Conservation (phyloP, 176 grass and related monocot genomes). For the Pharus latifolius region DNA sequence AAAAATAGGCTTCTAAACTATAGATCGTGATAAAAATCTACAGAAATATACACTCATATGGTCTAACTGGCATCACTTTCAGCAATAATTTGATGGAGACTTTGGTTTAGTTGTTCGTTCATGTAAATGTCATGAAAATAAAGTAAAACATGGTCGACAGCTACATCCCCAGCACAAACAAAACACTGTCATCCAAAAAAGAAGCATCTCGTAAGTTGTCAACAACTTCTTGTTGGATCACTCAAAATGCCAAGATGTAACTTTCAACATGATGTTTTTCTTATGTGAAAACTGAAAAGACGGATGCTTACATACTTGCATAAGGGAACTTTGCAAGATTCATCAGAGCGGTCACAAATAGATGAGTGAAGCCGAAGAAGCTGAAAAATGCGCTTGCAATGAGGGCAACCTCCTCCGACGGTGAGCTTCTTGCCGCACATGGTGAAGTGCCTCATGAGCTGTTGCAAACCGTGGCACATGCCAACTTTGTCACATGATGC, state of each 20-base stretch:
- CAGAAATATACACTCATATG: neutral
- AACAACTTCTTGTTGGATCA: neutral
- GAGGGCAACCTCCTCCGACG: constrained; percentile 27
- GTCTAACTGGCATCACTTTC: neutral
- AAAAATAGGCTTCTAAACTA: neutral
- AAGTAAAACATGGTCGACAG: neutral
- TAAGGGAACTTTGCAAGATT: constrained; percentile 42
- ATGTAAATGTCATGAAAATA: neutral
- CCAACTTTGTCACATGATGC: neutral
- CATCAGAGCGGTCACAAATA: constrained; percentile 21
- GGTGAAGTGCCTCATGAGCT: constrained; percentile 43
- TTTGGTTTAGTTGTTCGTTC: neutral
- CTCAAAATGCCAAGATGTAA: neutral
- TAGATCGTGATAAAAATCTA: neutral
- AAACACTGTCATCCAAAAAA: neutral
- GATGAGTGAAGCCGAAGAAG: constrained; percentile 71
- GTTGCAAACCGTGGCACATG: constrained; percentile 28
- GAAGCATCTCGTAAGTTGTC: neutral
- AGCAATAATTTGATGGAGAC: neutral
- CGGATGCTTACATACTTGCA: constrained; percentile 32
- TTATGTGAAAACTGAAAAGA: neutral
- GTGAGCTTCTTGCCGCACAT: constrained; percentile 25
- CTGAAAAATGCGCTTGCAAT: constrained; percentile 41
- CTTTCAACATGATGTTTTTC: neutral
- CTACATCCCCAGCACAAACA: neutral